Base-by-base conservation (phyloP, 257 asterid species). In the Petrea volubilis region DNA sequence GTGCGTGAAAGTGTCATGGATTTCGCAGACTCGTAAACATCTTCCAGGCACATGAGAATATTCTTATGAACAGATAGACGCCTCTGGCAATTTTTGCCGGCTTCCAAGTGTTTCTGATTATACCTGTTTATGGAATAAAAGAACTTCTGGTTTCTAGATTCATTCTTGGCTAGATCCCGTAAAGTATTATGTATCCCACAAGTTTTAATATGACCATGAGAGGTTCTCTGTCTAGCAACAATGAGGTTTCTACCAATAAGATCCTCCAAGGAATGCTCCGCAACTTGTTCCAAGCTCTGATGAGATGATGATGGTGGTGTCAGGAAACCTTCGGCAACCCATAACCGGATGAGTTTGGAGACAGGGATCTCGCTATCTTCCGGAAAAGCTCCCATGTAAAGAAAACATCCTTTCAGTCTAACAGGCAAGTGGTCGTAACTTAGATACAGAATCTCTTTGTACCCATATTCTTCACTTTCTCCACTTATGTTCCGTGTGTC, bases 281-380 rank as follows among this genome's bases (percentile, higher is more conserved):
- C 73, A 12, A 47, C 68, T 4, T 65, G 41, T 58, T 74, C 73
- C 51, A 65, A 29, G 47, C 2, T 31, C 40, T 15, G 2, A 38
- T 12, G 12, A 12, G 43, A 27, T 4, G 18, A 29, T n/a, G 21
- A 5, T 0, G 15, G 18, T 33, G 53, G 29, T 15, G 20, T 46
- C 33, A 74, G 0, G 25, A 74, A 33, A 29, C 78, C 79, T n/a
- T 67, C 79, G 8, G 74, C 68, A 47, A 74, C 73, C 79, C 78
- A 73, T 28, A 55, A 64, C 21, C 7, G 17, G 49, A 44, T 56
- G 27, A 73, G 64, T 11, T 64, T 53, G 21, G 59, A 43, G 24
- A 64, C 67, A 4, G 28, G 40, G 4, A 73, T 73, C 34, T 55
- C 41, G n/a, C 21, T 10, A 13, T 73, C 67, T 43, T 73, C 51